Base-by-base conservation (phyloP, 495 filamentous ascomycete species). In the Hyaloscypha bicolor region DNA sequence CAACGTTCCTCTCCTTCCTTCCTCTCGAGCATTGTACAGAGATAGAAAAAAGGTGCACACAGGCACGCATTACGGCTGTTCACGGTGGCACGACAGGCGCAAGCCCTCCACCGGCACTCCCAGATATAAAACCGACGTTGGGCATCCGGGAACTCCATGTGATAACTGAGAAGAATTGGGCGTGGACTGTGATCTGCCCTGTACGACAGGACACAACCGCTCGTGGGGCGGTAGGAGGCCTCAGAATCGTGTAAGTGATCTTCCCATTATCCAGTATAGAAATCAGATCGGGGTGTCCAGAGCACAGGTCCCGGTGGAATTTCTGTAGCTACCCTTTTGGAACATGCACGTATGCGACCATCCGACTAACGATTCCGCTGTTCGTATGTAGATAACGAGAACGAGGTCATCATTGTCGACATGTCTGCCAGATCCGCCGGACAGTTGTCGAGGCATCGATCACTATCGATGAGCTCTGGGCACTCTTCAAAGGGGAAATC, bases 371-470 rank as follows among this genome's bases (percentile, higher is more conserved):
- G 58, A 35, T 57, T 58, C 31, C 42, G 64, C 30, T 69, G 42
- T 63, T 70, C 59, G 25, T 59, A 39, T 48, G 62, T 58, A 72
- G 69, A 72, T 66, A 69, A 58, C 64, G 60, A 69, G 65, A 60
- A 55, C 60, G 53, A 68, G 37, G 30, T 63, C 70, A 60, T 21
- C 52, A 65, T 57, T 69, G 72, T 70, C 78, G 76, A 71, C 73
- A 85, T 85, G 82, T 84, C 82, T 64, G 65, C 77, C 9, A 78
- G 78, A 71, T 84, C 82, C 62, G 65, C 77, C 6, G 79, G 79
- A 71, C 75, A 79, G 42, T 62, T 81, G 69, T 81, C 86, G 60
- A 82, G 86, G 78, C 83, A 87, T 74, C 88, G 86, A 71, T 86
- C 88, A 69, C 73, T 80, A 42, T 91, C 90, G 60, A 80, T 81